Evolutionary conservation across 2,329 filamentous ascomycete species (phyloP).

Genomic region (Hansfordia pulvinata): DNA sequence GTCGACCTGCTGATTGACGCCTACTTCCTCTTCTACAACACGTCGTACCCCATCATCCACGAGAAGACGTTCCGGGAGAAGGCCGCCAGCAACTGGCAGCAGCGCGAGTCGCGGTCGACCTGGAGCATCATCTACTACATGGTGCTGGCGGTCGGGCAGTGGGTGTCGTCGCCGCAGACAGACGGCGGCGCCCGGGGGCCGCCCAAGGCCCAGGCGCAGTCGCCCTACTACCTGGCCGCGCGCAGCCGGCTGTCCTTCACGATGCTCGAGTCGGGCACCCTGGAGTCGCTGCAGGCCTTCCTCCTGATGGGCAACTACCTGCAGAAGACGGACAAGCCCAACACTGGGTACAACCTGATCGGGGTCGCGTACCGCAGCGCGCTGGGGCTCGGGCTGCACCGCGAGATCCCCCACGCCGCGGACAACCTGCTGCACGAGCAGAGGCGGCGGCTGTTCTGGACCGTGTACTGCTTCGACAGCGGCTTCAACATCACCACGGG

Average conservation of each 20-base stretch:
- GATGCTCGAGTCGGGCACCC: conserved; percentile 28
- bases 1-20: conserved; percentile 18
- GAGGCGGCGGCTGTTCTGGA: conserved; percentile 22
- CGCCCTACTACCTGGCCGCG: conserved; percentile 13
- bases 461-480: conserved; percentile 27
- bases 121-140: conserved; percentile 15
- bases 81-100: conserved; percentile 6
- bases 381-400: conserved; percentile 33
- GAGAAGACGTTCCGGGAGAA: conserved; percentile 28
- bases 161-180: conserved; percentile 13
- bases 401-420: conserved; percentile 22
- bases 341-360: conserved; percentile 37
- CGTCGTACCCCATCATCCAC: conserved; percentile 30
- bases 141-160: conserved; percentile 22
- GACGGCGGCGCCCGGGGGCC: no score
- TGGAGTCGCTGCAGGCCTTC: conserved; percentile 30
- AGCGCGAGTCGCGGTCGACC: conserved; percentile 2
- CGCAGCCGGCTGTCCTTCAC: conserved; percentile 23
- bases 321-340: conserved; percentile 35
- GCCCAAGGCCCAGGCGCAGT: conserved; percentile 2
- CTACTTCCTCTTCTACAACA: conserved; percentile 29
- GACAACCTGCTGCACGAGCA: conserved; percentile 20
- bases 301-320: conserved; percentile 31
- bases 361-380: conserved; percentile 35
- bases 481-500: conserved; percentile 34